Evolutionary conservation across 495 filamentous ascomycete species (phyloP), one percentile per base, ranked within the genome.

Genomic region (Tirmania nivea): DNA sequence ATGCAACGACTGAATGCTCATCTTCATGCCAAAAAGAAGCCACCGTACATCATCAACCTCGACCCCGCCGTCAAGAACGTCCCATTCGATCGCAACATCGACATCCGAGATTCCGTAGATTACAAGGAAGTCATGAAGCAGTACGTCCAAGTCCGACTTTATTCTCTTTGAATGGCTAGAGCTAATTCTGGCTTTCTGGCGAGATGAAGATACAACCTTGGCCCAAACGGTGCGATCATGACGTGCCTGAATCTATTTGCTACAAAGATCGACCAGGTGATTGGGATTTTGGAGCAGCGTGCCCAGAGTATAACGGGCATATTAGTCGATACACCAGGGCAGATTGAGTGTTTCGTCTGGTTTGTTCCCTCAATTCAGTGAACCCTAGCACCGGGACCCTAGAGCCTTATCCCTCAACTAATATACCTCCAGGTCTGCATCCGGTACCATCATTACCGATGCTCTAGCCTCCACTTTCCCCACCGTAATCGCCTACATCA

Each of bases 61-160:
- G 90, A 99, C 67, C 90, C 90, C 7, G 90, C 92, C 37, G 89
- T 99, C 34, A 77, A 82, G 55, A 83, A 78, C 54, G 81, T 95
- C n/a, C 92, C 90, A n/a, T 99, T 95, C 67, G 86, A 93, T 55
- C 78, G 78, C 69, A 96, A 99, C 68, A 95, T 99, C 71, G 90
- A 99, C 67, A 99, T 99, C 61, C 86, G 92, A 55, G 92, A 99
- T 68, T 87, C 81, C 31, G 86, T 99, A 63, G 94, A 99, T 70
- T 99, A 99, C 75, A 92, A 94, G 67, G 89, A 99, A 67, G 90
- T 99, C 57, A 99, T 99, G 90, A 86, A 84, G 67, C 84, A 94
- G 65, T 45, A 45, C 17, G 39, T 45, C 39, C 39, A 14, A 1
- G 17, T 14, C 17, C 39, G 17, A 4, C 39, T 45, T 45, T 8